phyloP scores from a whole-genome alignment of 495 filamentous ascomycete genomes.

The Parmelia sp. region DNA sequence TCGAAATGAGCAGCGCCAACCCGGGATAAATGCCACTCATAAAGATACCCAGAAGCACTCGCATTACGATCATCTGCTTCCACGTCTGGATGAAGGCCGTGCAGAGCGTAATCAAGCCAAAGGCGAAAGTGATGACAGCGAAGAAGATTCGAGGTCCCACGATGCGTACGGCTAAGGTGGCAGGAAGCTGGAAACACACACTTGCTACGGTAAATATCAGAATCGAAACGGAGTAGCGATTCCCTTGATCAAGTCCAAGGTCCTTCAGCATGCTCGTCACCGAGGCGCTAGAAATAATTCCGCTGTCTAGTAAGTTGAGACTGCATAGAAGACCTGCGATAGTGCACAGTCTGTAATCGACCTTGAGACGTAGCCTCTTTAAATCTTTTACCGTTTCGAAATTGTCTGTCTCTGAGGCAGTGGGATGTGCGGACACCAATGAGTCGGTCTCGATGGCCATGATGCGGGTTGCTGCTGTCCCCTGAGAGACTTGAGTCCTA shows the following conservation, averaged over 20 bases:
- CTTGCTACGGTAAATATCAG: conserved; percentile 74
- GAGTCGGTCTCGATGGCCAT: not conserved
- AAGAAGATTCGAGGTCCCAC: conserved; percentile 68
- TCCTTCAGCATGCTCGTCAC: conserved; percentile 68
- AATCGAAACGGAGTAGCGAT: conserved; percentile 64
- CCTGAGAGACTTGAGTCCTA: too few relatives aligned
- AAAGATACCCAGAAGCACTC: conserved; percentile 62
- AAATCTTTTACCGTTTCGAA: conserved; percentile 29
- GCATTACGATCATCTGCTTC: conserved; percentile 66
- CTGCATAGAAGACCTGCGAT: conserved; percentile 69
- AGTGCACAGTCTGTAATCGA: conserved; percentile 66
- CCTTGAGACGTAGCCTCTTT: conserved; percentile 52
- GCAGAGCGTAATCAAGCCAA: conserved; percentile 66
- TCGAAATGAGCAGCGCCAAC: conserved; percentile 61
- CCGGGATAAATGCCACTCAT: conserved; percentile 67
- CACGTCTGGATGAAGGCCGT: conserved; percentile 65
- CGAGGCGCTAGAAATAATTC: conserved; percentile 70
- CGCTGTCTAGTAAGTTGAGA: conserved; percentile 66
- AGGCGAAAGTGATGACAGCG: conserved; percentile 56
- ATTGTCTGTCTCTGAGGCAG: conserved; percentile 1
- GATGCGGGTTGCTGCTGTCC: not conserved
- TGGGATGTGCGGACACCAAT: not conserved
- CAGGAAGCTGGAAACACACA: conserved; percentile 69
- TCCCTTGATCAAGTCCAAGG: conserved; percentile 54
- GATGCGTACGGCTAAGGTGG: conserved; percentile 61